phyloP scores from a whole-genome alignment of 495 filamentous ascomycete genomes.

The Penicillium flavigenum region DNA sequence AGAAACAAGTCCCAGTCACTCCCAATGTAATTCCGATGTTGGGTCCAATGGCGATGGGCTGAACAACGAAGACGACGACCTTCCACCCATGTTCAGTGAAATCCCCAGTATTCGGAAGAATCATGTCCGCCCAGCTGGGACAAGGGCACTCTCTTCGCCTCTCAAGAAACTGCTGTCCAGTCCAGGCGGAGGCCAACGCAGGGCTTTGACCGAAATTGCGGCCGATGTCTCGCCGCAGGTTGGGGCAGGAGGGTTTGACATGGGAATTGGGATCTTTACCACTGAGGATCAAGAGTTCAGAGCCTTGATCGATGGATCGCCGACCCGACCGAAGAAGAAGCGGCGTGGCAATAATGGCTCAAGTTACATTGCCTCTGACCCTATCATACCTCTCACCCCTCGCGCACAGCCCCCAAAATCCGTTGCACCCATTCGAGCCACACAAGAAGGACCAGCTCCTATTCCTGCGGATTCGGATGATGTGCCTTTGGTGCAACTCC shows the following conservation, averaged over 20 bases:
- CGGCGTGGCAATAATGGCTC: constrained; percentile 40
- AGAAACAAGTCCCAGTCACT: constrained; percentile 42
- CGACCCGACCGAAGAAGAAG: constrained; percentile 39
- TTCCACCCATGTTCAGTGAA: constrained; percentile 37
- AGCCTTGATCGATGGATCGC: constrained; percentile 36
- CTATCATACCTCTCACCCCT: constrained; percentile 35
- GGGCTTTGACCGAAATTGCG: constrained; percentile 48
- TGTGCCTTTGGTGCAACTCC: constrained; percentile 12
- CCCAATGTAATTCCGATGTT: constrained; percentile 29
- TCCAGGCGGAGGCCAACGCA: constrained; percentile 44
- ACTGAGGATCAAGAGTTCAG: constrained; percentile 47
- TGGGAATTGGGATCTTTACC: constrained; percentile 44
- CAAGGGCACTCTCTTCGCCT: constrained; percentile 33
- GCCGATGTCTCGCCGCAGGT: constrained; percentile 44
- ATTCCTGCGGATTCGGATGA: constrained; percentile 17
- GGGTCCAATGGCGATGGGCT: constrained; percentile 29
- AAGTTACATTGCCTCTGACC: constrained; percentile 34
- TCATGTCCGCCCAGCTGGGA: constrained; percentile 26
- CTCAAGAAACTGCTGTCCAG: constrained; percentile 41
- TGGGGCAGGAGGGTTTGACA: constrained; percentile 34
- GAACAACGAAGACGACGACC: constrained; percentile 45
- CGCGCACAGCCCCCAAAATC: constrained; percentile 23
- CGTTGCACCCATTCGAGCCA: constrained; percentile 10
- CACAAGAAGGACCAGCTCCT: constrained; percentile 7
- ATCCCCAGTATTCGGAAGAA: constrained; percentile 18